Evolutionary conservation across 495 filamentous ascomycete species (phyloP).

Genomic region (Annulohypoxylon stygium): DNA sequence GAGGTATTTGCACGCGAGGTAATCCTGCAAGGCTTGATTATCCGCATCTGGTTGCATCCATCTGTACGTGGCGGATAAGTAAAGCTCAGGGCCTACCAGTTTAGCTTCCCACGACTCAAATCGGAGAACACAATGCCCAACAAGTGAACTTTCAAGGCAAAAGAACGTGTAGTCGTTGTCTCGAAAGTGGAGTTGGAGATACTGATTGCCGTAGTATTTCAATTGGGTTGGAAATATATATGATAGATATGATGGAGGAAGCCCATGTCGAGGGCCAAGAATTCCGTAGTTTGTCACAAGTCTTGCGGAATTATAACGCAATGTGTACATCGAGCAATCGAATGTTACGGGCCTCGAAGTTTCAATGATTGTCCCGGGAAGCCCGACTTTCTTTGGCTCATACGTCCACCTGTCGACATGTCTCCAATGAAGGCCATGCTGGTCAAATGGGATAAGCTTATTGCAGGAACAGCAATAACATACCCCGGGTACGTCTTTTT

Average conservation of each 20-base stretch:
- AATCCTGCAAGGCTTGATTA: not conserved
- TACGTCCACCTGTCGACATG: not conserved
- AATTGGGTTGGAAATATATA: not conserved
- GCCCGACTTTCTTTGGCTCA: not conserved
- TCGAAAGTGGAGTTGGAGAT: not conserved
- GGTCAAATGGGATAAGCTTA: not conserved
- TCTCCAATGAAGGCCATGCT: not conserved
- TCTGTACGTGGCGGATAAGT: not conserved
- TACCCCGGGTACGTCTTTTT: not conserved
- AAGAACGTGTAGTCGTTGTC: not conserved
- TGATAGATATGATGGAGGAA: not conserved
- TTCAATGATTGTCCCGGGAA: too few species aligned
- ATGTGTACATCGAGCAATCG: not conserved
- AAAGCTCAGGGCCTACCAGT: not conserved
- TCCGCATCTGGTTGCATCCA: not conserved
- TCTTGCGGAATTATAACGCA: not conserved
- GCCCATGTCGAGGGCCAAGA: not conserved
- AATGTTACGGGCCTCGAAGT: not conserved
- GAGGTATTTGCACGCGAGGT: not conserved
- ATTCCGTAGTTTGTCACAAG: constrained; percentile 3
- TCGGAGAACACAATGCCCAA: not conserved
- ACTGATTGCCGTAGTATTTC: not conserved
- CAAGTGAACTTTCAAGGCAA: too few species aligned
- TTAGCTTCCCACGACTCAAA: constrained; percentile 3
- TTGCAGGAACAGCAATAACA: constrained; percentile 9